Conservation (phyloP, 768 basidiomycete genomes). For the Zangia roseola region DNA sequence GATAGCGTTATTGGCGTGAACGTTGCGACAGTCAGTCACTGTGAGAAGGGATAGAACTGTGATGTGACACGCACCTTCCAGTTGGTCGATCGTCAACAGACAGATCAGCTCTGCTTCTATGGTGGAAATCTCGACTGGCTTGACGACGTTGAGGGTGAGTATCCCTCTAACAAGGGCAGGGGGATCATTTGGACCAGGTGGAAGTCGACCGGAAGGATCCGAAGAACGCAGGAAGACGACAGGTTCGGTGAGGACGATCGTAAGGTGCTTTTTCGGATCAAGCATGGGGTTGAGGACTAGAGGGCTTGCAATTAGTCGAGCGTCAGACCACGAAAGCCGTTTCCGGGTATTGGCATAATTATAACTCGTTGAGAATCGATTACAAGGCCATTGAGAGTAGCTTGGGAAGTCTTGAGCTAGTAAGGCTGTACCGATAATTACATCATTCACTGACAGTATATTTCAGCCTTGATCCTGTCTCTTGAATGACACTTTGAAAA, state of each 20-base stretch:
- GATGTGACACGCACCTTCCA: constrained; percentile 70
- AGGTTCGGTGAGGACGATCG: constrained; percentile 69
- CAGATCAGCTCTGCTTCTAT: constrained; percentile 82
- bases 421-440: no score
- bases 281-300: constrained; percentile 8
- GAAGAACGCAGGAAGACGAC: constrained; percentile 65
- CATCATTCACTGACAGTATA: no score
- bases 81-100: constrained; percentile 67
- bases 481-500: no score
- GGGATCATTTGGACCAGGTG: constrained; percentile 42
- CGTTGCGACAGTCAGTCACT: neutral
- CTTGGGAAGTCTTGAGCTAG: neutral
- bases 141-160: constrained; percentile 59
- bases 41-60: neutral
- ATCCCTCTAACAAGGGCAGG: constrained; percentile 66
- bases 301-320: no score
- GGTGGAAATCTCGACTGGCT: constrained; percentile 82
- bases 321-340: no score
- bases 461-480: no score
- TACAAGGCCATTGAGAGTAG: no score
- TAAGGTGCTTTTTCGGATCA: constrained; percentile 42
- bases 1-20: neutral
- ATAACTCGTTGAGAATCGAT: no score
- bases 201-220: constrained; percentile 43
- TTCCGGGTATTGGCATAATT: no score